phyloP scores from a whole-genome alignment of 2,329 filamentous ascomycete species.

The Didymella keratinophila region DNA sequence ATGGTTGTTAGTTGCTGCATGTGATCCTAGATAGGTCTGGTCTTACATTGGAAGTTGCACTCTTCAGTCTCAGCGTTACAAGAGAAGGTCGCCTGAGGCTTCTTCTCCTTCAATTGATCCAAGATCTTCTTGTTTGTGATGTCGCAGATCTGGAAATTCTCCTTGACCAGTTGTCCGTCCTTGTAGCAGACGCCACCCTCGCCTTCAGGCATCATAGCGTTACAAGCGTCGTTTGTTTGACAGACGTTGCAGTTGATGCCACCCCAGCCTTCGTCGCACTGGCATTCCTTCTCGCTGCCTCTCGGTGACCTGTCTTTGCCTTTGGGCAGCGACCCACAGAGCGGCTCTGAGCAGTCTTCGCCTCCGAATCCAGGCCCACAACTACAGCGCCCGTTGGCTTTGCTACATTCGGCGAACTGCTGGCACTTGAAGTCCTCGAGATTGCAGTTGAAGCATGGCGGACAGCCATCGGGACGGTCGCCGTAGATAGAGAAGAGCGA shows the following conservation, averaged over 20 bases:
- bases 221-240: slow-evolving; percentile 80
- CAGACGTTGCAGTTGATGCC: slow-evolving; percentile 99
- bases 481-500: slow-evolving; percentile 73
- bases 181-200: slow-evolving; percentile 91
- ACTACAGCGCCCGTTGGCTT: slow-evolving; percentile 88
- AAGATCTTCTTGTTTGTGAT: slow-evolving; percentile 96
- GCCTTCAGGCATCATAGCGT: slow-evolving; percentile 83
- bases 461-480: slow-evolving; percentile 77
- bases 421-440: slow-evolving; percentile 90
- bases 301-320: slow-evolving; percentile 79
- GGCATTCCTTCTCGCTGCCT: slow-evolving; percentile 70
- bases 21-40: not conserved
- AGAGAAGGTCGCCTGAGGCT: slow-evolving; percentile 92
- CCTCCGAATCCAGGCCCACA: slow-evolving; percentile 94
- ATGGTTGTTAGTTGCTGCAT: slow-evolving; percentile 36
- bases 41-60: slow-evolving; percentile 93
- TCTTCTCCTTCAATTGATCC: slow-evolving; percentile 81
- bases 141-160: slow-evolving; percentile 98
- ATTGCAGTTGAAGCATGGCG: slow-evolving; percentile 97
- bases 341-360: slow-evolving; percentile 88
- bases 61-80: slow-evolving; percentile 77
- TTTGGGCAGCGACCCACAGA: slow-evolving; percentile 87
- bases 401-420: slow-evolving; percentile 89
- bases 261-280: slow-evolving; percentile 91
- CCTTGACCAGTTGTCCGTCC: slow-evolving; percentile 86